Evolutionary conservation across 257 asterid species (phyloP).

Genomic region (Solanum peruvianum): DNA sequence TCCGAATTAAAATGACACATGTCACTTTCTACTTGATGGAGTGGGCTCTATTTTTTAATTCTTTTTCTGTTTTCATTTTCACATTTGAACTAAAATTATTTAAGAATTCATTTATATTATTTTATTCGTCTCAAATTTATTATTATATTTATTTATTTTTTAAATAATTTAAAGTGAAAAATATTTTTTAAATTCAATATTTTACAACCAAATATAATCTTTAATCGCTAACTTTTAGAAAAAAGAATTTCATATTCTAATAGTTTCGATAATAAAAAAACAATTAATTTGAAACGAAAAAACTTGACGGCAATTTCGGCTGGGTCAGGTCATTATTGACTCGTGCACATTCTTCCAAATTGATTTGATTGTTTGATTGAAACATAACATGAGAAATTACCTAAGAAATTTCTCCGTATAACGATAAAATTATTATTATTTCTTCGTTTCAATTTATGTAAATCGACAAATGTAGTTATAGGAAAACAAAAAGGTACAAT

Average conservation of each 20-base stretch:
- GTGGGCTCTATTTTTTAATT: not conserved
- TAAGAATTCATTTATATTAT: too few species aligned
- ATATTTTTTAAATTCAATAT: too few species aligned
- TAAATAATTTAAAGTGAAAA: too few species aligned
- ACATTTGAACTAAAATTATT: too few species aligned
- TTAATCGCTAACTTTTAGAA: too few species aligned
- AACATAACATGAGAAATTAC: not conserved
- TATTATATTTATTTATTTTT: too few species aligned
- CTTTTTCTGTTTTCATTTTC: not conserved
- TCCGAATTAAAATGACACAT: not conserved
- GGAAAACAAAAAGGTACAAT: not conserved
- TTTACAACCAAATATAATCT: too few species aligned
- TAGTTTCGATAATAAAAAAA: accelerated
- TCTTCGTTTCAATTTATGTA: not conserved
- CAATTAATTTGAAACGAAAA: not conserved
- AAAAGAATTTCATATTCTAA: too few species aligned
- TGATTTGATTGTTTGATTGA: not conserved
- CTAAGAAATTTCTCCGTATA: not conserved
- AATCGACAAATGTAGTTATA: not conserved
- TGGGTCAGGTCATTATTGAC: not conserved
- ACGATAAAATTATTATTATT: not conserved
- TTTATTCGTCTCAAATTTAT: too few species aligned
- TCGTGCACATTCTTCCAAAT: not conserved
- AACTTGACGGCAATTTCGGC: not conserved
- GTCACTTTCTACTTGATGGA: not conserved